Percentiles rank a stretch among this genome's conserved stretches.
Conservation (phyloP, 768 basidiomycete genomes). For the Trametes cingulata region DNA sequence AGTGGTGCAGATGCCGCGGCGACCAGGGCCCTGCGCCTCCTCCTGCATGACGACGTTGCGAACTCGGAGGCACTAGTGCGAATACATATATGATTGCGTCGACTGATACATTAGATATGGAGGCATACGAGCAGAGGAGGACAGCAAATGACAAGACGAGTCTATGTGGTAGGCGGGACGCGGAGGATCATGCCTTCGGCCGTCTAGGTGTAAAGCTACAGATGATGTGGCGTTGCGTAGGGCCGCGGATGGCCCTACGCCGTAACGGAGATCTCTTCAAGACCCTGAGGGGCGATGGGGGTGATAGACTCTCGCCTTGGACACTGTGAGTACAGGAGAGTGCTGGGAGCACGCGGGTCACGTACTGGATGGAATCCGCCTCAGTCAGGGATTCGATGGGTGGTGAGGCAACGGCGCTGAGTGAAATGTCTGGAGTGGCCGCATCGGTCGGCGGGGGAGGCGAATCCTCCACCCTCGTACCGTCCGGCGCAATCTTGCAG, state of each 20-base stretch:
- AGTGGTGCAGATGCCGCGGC: neutral
- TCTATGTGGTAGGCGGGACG: neutral
- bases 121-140: neutral
- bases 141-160: neutral
- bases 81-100: neutral
- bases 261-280: neutral
- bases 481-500: slow-evolving; percentile 35
- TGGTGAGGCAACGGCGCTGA: neutral
- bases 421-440: neutral
- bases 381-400: neutral
- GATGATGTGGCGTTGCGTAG: neutral
- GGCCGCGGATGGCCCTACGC: neutral
- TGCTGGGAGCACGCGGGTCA: too few relatives aligned
- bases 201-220: neutral
- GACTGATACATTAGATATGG: neutral
- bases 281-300: neutral
- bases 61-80: too few relatives aligned
- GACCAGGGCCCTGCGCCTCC: neutral
- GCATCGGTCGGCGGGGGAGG: neutral
- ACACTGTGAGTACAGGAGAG: neutral
- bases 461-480: slow-evolving; percentile 26
- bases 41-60: too few relatives aligned
- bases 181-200: too few relatives aligned
- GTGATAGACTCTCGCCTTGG: neutral
- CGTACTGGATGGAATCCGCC: neutral